Evolutionary conservation across 2,329 filamentous ascomycete genomes (phyloP).

Genomic region (Ophiocordyceps camponoti-saundersi): DNA sequence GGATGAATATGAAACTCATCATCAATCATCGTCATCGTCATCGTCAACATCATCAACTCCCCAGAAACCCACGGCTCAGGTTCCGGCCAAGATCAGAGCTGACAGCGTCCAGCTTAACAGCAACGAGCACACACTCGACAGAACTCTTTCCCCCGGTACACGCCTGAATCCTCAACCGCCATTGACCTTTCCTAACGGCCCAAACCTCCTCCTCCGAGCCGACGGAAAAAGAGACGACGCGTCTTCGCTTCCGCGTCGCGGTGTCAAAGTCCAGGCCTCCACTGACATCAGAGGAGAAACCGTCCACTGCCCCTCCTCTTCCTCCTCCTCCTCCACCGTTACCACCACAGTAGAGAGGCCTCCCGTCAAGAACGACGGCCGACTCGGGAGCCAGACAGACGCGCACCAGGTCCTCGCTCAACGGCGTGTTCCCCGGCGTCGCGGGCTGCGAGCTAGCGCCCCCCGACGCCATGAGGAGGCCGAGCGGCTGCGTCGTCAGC

Average conservation of each 20-base stretch:
- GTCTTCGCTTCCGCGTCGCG: conserved; percentile 25
- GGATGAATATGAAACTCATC: too few species aligned
- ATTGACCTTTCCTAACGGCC: conserved; percentile 53
- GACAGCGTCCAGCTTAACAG: conserved; percentile 60
- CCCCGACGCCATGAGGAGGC: conserved; percentile 50
- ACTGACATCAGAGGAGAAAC: too few species aligned
- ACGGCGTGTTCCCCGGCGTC: conserved; percentile 50
- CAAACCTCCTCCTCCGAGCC: conserved; percentile 29
- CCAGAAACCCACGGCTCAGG: conserved; percentile 44
- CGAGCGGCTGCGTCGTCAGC: conserved; percentile 38
- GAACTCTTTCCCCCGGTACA: conserved; percentile 29
- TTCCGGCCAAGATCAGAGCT: conserved; percentile 53
- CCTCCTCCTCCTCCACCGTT: neutral
- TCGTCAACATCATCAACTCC: conserved; percentile 3
- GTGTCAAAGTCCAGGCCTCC: neutral
- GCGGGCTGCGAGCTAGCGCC: conserved; percentile 42
- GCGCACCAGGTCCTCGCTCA: conserved; percentile 54
- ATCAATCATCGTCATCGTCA: too few species aligned
- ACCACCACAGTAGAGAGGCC: conserved; percentile 14
- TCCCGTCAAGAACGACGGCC: conserved; percentile 41
- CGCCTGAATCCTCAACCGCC: conserved; percentile 50
- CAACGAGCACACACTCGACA: conserved; percentile 56
- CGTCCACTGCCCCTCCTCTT: neutral
- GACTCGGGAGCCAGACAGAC: conserved; percentile 44
- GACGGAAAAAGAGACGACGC: conserved; percentile 16